Conservation (phyloP, 768 basidiomycete species). For the Pholiota microspora region DNA sequence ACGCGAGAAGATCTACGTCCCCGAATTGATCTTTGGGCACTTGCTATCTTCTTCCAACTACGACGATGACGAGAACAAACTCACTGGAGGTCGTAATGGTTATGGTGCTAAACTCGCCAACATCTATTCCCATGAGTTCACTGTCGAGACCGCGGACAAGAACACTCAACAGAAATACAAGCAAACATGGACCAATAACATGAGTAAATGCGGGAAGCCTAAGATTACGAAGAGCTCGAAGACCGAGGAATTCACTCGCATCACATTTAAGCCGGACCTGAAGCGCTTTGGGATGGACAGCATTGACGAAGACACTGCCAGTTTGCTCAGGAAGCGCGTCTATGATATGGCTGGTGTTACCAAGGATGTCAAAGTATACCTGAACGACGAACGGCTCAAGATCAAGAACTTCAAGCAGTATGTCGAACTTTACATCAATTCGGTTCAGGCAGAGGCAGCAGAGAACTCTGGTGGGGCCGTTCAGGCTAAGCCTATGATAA, state of each 20-base stretch:
- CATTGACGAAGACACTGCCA: conserved; percentile 90
- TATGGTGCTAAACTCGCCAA: conserved; percentile 98
- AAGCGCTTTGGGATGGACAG: conserved; percentile 86
- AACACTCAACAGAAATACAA: conserved; percentile 86
- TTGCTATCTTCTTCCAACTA: conserved; percentile 95
- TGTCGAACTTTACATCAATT: conserved; percentile 88
- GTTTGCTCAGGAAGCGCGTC: conserved; percentile 88
- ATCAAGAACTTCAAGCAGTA: conserved; percentile 97
- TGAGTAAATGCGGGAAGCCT: conserved; percentile 81
- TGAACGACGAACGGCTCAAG: conserved; percentile 90
- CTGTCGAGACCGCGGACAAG: conserved; percentile 92
- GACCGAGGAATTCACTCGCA: conserved; percentile 88
- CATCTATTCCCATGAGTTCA: conserved; percentile 96
- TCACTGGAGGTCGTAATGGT: conserved; percentile 97
- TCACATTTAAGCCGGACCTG: conserved; percentile 93
- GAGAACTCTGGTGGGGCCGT: conserved; percentile 79
- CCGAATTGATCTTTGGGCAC: conserved; percentile 96
- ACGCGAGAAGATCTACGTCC: conserved; percentile 92
- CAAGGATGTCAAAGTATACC: conserved; percentile 87
- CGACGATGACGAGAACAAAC: conserved; percentile 97
- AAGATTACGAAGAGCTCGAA: conserved; percentile 92
- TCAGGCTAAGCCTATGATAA: conserved; percentile 68
- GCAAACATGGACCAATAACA: conserved; percentile 93
- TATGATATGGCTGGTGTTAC: conserved; percentile 98
- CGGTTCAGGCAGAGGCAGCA: conserved; percentile 66